Base-by-base conservation (phyloP, 495 filamentous ascomycete genomes). In the Hypoxylon perforatum region DNA sequence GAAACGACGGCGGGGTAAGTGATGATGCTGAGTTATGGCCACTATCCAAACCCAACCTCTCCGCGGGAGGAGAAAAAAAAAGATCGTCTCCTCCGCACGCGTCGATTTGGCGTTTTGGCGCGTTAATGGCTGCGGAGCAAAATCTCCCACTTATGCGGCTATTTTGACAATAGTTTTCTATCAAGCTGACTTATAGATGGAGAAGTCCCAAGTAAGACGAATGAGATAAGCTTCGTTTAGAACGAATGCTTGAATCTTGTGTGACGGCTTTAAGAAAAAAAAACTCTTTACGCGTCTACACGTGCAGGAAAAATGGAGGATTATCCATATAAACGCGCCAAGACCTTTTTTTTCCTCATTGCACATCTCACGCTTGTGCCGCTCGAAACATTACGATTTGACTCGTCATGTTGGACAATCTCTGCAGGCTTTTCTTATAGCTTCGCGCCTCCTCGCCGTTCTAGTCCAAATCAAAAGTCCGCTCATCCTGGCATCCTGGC, bases 91-190 rank as follows among this genome's bases (percentile, higher is more conserved):
- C 47, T 59, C 59, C 35, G 2, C 55, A 59, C 65, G 65, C 65
- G 65, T 69, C 41, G 48, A 44, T 63, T 69, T 69, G 65, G 65
- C 65, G 65, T 69, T 63, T 69, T 59, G 65, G 49, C 28, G 53
- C 59, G 53, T 63, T 55, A 58, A n/a, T 57, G 47, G 64, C 8
- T 58, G 47, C 58, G 65, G 45, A 54, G 53, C n/a, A n/a, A 25
- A 63, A 58, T 35, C 22, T 42, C 42, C 57, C 28, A 45, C 38
- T 46, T 44, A 65, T 55, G 57, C 64, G 30, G 21, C 41, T 39
- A 46, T 44, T 33, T 33, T 51, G 22, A 61, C 46, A 11, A 23
- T 38, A 33, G 42, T 19, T 51, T 51, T 58, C 38, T 67, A 17
- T 55, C 46, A 64, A 42, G 44, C 61, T 28, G 45, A 57, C 55